Evolutionary conservation across 83 land plant genomes (phyloP), one percentile per base, ranked within the genome.

Genomic region (Thuja plicata): DNA sequence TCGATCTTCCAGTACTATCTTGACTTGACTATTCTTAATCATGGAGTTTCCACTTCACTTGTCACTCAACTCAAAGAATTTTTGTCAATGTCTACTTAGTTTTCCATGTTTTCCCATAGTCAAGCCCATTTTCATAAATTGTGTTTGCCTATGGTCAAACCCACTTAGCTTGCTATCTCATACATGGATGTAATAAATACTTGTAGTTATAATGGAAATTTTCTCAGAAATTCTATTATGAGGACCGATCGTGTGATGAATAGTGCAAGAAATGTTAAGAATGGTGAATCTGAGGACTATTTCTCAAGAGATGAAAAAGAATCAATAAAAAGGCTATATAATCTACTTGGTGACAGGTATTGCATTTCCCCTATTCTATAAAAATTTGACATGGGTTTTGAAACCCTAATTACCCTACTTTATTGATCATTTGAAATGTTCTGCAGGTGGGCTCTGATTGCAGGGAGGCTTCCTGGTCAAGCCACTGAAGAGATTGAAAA

Each of bases 401-500:
- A 15, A 54, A 54, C 17, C 57, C 19, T 24, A 21, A 62, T 62
- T 57, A 19, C 66, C 24, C 19, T 19, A 8, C 27, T 62, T 24
- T 24, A 7, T 8, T 66, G 73, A 66, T 8, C 30, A 66, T 27
- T 27, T 66, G 10, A 66, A 66, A 24, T 66, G 73, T 41, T 41
- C 24, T 81, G 84, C 88, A 92, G 93, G 88, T 92, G 92, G 93
- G 89, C 77, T 10, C 50, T 92, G 82, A 90, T 92, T 37, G 93
- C 93, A 8, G 93, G 93, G 15, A 52, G 93, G 60, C 85, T 92
- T 57, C 93, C 93, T 10, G 93, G 93, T 1, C 87, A 90, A 41
- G 90, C 87, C 48, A 86, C 93, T 35, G 92, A 92, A 80, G 93
- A 92, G 77, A 90, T 92, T 40, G 93, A 92, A 74, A 89, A 91